Conservation (phyloP, 139 green algal genomes). For the Closterium sp. region DNA sequence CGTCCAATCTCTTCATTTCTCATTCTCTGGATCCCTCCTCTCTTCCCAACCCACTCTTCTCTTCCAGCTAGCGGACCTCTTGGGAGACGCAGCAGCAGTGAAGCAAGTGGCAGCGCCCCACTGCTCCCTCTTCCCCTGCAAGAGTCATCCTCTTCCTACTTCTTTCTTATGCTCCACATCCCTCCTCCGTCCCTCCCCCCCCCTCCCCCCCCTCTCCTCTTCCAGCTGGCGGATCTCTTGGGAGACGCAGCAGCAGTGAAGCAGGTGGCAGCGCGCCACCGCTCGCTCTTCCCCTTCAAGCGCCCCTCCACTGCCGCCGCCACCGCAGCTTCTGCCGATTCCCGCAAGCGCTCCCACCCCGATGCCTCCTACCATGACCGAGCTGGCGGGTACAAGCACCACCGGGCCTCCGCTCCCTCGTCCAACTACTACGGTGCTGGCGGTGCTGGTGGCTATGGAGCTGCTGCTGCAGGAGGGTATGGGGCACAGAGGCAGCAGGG, state of each 20-base stretch:
- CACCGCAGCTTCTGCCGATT: not conserved
- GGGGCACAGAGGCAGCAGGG: not conserved
- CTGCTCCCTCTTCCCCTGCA: not conserved
- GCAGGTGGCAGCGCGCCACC: not conserved
- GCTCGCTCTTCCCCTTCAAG: not conserved
- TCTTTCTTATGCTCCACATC: not conserved
- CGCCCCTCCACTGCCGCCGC: not conserved
- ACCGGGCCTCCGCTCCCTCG: not conserved
- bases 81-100: not conserved
- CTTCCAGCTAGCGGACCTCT: not conserved
- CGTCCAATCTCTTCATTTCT: not conserved
- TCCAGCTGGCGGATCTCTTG: constrained; percentile 3
- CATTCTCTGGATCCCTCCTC: not conserved
- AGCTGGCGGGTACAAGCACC: not conserved
- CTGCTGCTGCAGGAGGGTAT: not conserved
- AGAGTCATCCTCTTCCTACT: not conserved
- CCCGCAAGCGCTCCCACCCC: not conserved
- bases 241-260: not conserved
- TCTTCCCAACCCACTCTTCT: not conserved
- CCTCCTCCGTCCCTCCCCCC: not conserved
- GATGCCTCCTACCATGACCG: not conserved
- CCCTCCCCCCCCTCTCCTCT: not conserved
- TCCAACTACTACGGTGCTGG: not conserved
- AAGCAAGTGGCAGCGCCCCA: not conserved
- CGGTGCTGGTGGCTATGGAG: not conserved